Conservation (phyloP, 345 rosid genomes). For the Rhodomyrtus tomentosa region DNA sequence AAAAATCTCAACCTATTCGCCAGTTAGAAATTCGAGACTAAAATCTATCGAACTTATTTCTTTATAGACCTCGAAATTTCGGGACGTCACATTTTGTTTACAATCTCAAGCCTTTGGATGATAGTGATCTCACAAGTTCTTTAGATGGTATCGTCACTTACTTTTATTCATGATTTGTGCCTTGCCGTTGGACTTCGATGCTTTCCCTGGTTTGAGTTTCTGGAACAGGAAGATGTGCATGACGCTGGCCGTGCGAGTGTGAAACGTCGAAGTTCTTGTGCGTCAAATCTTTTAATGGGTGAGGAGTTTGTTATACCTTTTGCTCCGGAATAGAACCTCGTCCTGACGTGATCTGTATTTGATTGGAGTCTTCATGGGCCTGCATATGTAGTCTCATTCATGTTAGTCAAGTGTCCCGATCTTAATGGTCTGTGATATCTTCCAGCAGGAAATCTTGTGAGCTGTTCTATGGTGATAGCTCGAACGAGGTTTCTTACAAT, state of each 20-base stretch:
- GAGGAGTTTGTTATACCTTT: not conserved
- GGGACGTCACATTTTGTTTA: too few species aligned
- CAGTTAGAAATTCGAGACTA: too few species aligned
- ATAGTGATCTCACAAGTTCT: not conserved
- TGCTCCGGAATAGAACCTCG: not conserved
- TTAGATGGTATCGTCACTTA: not conserved
- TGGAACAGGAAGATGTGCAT: not conserved
- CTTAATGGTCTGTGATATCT: not conserved
- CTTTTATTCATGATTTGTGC: not conserved
- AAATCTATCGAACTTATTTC: too few species aligned
- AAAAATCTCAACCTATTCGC: too few species aligned
- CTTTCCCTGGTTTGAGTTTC: not conserved
- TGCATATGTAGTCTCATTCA: not conserved
- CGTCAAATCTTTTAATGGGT: not conserved
- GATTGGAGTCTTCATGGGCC: not conserved
- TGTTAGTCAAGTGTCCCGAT: not conserved
- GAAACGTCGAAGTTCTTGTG: not conserved
- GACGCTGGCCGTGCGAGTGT: not conserved
- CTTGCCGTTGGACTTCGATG: not conserved
- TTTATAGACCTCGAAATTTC: too few species aligned
- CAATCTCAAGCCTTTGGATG: not conserved
- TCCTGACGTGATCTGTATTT: not conserved
- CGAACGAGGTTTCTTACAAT: not conserved
- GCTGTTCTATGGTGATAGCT: not conserved
- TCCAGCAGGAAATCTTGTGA: not conserved